phyloP scores from a whole-genome alignment of 176 grass and related monocot genomes.

The Elymus sibiricus region DNA sequence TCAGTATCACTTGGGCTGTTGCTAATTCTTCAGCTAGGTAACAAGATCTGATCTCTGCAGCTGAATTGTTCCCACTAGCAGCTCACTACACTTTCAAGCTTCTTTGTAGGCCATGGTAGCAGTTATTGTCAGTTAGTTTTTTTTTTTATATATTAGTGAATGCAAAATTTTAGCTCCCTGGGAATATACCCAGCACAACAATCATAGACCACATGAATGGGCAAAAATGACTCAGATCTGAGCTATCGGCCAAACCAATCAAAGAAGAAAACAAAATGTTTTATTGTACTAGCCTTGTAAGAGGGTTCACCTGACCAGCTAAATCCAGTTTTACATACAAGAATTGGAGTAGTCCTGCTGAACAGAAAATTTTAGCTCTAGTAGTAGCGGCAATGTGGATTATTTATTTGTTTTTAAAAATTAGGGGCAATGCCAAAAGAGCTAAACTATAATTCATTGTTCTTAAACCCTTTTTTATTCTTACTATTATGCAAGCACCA shows the following conservation, averaged over 20 bases:
- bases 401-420: too few species aligned
- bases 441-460: too few species aligned
- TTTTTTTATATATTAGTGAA: neutral
- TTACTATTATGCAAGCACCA: neutral
- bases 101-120: neutral
- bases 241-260: neutral
- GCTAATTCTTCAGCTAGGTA: neutral
- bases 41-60: neutral
- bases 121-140: neutral
- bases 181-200: slow-evolving; percentile 27
- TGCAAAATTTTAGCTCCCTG: neutral
- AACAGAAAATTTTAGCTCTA: too few species aligned
- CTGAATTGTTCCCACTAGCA: neutral
- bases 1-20: neutral
- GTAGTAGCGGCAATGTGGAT: too few species aligned
- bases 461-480: neutral
- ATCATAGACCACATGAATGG: neutral
- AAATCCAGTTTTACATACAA: too few species aligned
- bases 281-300: too few species aligned
- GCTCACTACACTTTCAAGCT: neutral
- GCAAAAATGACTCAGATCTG: neutral
- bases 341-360: too few species aligned
- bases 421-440: too few species aligned
- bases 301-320: too few species aligned
- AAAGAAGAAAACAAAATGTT: neutral